Conservation (phyloP, 108 stramenopile genomes). For the Aurantiochytrium sp. region DNA sequence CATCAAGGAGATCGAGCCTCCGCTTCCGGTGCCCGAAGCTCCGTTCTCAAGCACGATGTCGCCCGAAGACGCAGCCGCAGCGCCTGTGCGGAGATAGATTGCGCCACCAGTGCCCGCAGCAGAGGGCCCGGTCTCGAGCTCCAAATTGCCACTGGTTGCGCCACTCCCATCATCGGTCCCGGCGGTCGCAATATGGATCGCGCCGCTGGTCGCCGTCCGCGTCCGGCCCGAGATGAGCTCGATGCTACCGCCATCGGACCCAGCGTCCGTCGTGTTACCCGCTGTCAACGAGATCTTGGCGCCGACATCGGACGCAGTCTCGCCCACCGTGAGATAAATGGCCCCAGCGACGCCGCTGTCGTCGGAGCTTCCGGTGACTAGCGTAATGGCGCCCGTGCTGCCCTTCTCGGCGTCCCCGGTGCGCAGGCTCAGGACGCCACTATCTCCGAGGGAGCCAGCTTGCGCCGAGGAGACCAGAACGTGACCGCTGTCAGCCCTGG, state of each 20-base stretch:
- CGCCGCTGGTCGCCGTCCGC: conserved; percentile 31
- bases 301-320: neutral
- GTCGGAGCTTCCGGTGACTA: neutral
- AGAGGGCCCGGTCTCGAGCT: neutral
- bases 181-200: conserved; percentile 39
- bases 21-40: neutral
- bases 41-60: neutral
- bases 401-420: neutral
- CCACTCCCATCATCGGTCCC: neutral
- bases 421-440: neutral
- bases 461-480: neutral
- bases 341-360: neutral
- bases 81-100: neutral
- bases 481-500: neutral
- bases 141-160: conserved; percentile 19
- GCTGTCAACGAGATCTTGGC: neutral
- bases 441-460: neutral
- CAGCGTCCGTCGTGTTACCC: neutral
- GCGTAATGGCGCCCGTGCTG: neutral
- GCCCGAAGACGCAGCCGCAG: neutral
- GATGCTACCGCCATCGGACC: conserved; percentile 36
- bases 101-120: conserved; percentile 8
- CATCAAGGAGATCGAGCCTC: neutral
- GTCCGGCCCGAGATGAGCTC: conserved; percentile 30
- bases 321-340: neutral